These are phyloP conservation scores for Naematelia aurantialba DNA, from an alignment of 768 basidiomycete genomes.

Conservation along the genomic window DNA sequence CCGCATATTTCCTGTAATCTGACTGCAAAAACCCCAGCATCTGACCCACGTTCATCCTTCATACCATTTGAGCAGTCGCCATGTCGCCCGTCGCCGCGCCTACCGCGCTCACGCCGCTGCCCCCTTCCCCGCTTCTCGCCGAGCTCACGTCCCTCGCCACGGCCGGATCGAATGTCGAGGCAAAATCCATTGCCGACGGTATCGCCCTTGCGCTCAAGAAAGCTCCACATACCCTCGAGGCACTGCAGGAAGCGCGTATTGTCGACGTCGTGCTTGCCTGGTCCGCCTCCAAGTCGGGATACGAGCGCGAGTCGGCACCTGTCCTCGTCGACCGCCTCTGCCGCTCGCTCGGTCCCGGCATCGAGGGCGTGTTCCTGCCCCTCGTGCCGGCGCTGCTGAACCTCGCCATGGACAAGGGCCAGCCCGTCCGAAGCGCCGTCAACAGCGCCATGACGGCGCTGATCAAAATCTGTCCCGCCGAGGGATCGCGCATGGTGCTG, in stretches of 20 bases:
- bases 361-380: conserved; percentile 70
- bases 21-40: background rate
- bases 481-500: conserved; percentile 65
- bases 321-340: conserved; percentile 49
- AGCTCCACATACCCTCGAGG: conserved; percentile 30
- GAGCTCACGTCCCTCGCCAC: conserved; percentile 39
- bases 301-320: conserved; percentile 49
- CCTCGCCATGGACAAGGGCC: conserved; percentile 88
- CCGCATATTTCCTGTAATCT: no score
- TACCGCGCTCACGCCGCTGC: conserved; percentile 34
- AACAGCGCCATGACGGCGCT: conserved; percentile 74
- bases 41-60: background rate
- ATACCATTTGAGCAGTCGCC: conserved; percentile 5
- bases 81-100: conserved; percentile 45
- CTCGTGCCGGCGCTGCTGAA: conserved; percentile 68
- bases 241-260: conserved; percentile 37
- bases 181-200: conserved; percentile 45
- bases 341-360: conserved; percentile 55
- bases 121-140: conserved; percentile 33
- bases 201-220: conserved; percentile 46
- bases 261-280: conserved; percentile 42
- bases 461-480: conserved; percentile 76
- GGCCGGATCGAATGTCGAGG: conserved; percentile 46
- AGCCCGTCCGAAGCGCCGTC: conserved; percentile 81
- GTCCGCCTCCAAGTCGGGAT: conserved; percentile 37